Percentiles rank a stretch among this genome's conserved stretches.
Conservation (phyloP, 257 asterid species). For the Ligustrum vulgare region DNA sequence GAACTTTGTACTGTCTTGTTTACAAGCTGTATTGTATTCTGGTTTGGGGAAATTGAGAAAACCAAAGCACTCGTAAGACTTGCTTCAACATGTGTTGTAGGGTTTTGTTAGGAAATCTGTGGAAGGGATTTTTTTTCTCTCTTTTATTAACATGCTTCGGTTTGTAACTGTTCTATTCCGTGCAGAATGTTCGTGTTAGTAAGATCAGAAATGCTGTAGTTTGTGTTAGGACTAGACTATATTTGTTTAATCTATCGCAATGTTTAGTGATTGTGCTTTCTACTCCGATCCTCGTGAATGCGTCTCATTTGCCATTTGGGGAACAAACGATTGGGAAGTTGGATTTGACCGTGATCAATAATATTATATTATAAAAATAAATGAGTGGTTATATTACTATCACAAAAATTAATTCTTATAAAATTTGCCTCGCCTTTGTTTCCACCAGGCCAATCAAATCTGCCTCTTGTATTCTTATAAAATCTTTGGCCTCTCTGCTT, state of each 20-base stretch:
- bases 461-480: no score
- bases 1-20: slow-evolving; percentile 68
- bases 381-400: no score
- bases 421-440: no score
- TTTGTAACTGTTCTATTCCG: background rate
- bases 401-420: no score
- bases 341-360: no score
- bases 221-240: background rate
- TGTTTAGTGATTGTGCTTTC: background rate
- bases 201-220: background rate
- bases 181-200: background rate
- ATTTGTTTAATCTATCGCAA: no score
- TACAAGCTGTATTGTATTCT: slow-evolving; percentile 50
- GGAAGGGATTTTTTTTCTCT: background rate
- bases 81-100: background rate
- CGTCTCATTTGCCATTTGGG: background rate
- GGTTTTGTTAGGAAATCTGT: slow-evolving; percentile 1
- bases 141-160: background rate
- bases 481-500: no score
- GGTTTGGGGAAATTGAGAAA: slow-evolving; percentile 49
- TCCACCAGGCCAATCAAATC: no score
- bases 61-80: slow-evolving; percentile 36
- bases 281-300: background rate
- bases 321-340: no score
- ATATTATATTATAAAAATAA: no score